Percentiles rank a stretch among this genome's conserved stretches.
phyloP scores from a whole-genome alignment of 1,139 yeast species.

The Yamadazyma dendronema region DNA sequence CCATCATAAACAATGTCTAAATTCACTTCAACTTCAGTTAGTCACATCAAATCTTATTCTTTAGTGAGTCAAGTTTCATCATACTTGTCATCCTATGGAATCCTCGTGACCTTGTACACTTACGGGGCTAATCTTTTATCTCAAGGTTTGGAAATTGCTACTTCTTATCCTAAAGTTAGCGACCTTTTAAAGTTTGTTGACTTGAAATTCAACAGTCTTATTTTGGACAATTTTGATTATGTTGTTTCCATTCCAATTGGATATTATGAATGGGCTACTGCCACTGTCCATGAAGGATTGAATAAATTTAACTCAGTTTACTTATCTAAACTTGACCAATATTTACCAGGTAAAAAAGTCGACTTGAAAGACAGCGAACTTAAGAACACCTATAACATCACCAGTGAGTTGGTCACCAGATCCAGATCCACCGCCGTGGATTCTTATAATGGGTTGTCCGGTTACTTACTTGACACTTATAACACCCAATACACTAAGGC shows the following conservation, averaged over 20 bases:
- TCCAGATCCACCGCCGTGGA: conserved; percentile 24
- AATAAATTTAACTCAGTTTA: conserved; percentile 22
- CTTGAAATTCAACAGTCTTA: conserved; percentile 24
- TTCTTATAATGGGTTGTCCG: conserved; percentile 32
- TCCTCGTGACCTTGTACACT: conserved; percentile 20
- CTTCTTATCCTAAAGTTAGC: conserved; percentile 21
- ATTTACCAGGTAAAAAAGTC: conserved; percentile 29
- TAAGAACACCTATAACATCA: conserved; percentile 30
- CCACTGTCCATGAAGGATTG: conserved; percentile 7
- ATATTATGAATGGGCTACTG: conserved; percentile 14
- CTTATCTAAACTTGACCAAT: conserved; percentile 33
- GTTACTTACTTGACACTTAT: conserved; percentile 34
- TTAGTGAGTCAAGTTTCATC: conserved; percentile 22
- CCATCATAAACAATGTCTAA: conserved; percentile 13
- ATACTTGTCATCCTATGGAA: conserved; percentile 26
- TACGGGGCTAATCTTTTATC: conserved; percentile 20
- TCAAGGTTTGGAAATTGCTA: conserved; percentile 6
- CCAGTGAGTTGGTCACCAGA: conserved; percentile 29
- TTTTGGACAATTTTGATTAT: conserved; percentile 23
- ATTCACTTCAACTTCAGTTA: conserved; percentile 30
- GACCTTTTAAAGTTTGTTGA: conserved; percentile 28
- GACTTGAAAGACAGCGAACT: conserved; percentile 22
- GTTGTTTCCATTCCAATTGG: conserved; percentile 12
- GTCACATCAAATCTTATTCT: conserved; percentile 35
- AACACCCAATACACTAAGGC: conserved; percentile 27